These are phyloP conservation scores for Cutaneotrichosporon sp. DNA, from an alignment of 1,284 basidiomycete genomes.

Conservation along the genomic window DNA sequence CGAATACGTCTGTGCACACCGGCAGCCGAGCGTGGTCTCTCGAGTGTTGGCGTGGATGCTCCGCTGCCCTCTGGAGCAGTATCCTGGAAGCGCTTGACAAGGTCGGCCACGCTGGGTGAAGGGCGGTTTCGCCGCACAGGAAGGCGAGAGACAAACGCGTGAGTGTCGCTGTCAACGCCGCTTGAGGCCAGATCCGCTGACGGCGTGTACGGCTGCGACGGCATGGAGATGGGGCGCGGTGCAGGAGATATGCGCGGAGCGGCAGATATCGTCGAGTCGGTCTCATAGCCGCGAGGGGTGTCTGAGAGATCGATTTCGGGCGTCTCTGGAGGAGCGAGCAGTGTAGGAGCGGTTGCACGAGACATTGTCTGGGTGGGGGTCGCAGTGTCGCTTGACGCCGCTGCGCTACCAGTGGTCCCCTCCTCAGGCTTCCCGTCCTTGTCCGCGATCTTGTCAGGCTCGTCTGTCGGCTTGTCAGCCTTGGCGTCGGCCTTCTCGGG, in stretches of 20 bases:
- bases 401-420: background rate
- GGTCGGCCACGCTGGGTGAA: slow-evolving; percentile 70
- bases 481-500: background rate
- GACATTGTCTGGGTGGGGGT: slow-evolving; percentile 22
- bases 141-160: slow-evolving; percentile 62
- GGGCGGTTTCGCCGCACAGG: slow-evolving; percentile 60
- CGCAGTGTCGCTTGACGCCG: background rate
- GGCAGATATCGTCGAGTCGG: slow-evolving; percentile 91
- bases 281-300: slow-evolving; percentile 62
- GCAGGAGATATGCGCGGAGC: no score
- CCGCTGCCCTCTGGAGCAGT: slow-evolving; percentile 14
- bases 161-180: slow-evolving; percentile 49
- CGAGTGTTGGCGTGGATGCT: slow-evolving; percentile 8
- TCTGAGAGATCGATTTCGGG: slow-evolving; percentile 46
- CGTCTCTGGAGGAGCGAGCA: slow-evolving; percentile 20
- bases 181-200: slow-evolving; percentile 31
- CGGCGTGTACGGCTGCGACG: slow-evolving; percentile 6
- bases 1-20: background rate
- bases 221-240: slow-evolving; percentile 23
- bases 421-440: slow-evolving; percentile 5
- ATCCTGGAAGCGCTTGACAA: slow-evolving; percentile 72
- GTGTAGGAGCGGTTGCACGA: slow-evolving; percentile 7
- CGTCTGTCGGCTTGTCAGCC: background rate
- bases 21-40: slow-evolving; percentile 34
- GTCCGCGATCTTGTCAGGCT: background rate